phyloP scores from a whole-genome alignment of 495 filamentous ascomycete genomes.

The Podospora australis region DNA sequence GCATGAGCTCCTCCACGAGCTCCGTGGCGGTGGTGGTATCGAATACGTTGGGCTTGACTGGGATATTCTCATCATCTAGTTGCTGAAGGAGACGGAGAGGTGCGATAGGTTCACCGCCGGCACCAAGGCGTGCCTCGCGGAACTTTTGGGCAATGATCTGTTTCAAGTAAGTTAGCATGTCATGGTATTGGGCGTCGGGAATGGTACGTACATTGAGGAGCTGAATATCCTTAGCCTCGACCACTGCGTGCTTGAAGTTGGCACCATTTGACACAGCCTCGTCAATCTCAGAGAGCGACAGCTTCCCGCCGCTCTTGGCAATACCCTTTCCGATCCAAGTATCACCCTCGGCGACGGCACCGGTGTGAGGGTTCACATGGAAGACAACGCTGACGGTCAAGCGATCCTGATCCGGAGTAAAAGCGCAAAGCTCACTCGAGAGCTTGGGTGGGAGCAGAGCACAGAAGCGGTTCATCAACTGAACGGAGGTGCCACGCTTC shows the following conservation, averaged over 20 bases:
- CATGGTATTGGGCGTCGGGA: too few relatives aligned
- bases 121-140: conserved; percentile 76
- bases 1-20: conserved; percentile 86
- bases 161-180: too few relatives aligned
- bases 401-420: conserved; percentile 79
- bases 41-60: conserved; percentile 92
- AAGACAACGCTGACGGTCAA: conserved; percentile 91
- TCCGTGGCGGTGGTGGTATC: conserved; percentile 84
- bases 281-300: conserved; percentile 81
- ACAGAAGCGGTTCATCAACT: conserved; percentile 84
- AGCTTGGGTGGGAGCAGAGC: conserved; percentile 84
- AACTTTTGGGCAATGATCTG: conserved; percentile 73
- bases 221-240: conserved; percentile 63
- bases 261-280: conserved; percentile 58
- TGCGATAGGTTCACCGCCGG: conserved; percentile 68
- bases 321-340: conserved; percentile 92
- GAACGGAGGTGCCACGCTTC: conserved; percentile 94
- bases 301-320: conserved; percentile 80
- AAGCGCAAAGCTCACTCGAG: conserved; percentile 77
- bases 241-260: conserved; percentile 51
- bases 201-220: too few relatives aligned
- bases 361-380: conserved; percentile 71
- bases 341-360: conserved; percentile 70
- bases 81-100: conserved; percentile 83
- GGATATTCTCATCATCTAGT: conserved; percentile 97